These are phyloP conservation scores for Phytophthora pluvialis DNA, from an alignment of 352 stramenopile species.

Conservation along the genomic window DNA sequence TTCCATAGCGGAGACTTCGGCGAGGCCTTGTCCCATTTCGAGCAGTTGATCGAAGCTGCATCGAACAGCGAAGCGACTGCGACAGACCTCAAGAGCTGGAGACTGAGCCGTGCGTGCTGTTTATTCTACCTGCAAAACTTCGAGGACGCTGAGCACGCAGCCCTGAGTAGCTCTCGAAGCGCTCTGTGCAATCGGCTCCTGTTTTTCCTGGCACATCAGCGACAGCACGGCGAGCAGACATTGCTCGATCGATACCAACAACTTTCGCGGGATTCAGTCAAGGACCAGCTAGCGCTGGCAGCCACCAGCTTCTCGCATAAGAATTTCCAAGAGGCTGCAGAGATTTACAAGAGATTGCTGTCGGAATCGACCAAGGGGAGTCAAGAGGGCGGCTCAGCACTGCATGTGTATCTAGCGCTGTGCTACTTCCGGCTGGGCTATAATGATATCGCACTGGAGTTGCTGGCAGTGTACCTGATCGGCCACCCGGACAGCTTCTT, in stretches of 20 bases:
- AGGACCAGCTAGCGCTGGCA: conserved; percentile 55
- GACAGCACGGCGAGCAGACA: conserved; percentile 66
- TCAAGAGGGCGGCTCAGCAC: conserved; percentile 32
- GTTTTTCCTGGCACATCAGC: conserved; percentile 49
- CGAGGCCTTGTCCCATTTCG: conserved; percentile 51
- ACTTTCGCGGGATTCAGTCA: conserved; percentile 31
- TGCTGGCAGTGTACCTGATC: conserved; percentile 65
- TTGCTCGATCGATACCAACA: conserved; percentile 84
- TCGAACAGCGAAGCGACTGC: conserved; percentile 10
- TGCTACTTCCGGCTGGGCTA: conserved; percentile 81
- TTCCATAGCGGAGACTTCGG: conserved; percentile 63
- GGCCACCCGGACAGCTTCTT: conserved; percentile 61
- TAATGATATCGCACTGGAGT: conserved; percentile 71
- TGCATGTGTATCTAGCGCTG: conserved; percentile 79
- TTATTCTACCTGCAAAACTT: conserved; percentile 56
- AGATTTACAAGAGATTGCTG: conserved; percentile 76
- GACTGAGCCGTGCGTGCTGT: conserved; percentile 60
- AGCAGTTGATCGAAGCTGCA: conserved; percentile 48
- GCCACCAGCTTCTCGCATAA: conserved; percentile 49
- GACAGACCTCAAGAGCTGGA: conserved; percentile 45
- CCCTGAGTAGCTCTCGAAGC: conserved; percentile 47
- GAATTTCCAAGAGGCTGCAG: conserved; percentile 70
- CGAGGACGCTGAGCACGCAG: conserved; percentile 57
- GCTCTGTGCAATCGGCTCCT: conserved; percentile 61
- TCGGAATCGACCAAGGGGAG: conserved; percentile 20